phyloP scores from a whole-genome alignment of 306 rosid species.

The Castanea sativa region DNA sequence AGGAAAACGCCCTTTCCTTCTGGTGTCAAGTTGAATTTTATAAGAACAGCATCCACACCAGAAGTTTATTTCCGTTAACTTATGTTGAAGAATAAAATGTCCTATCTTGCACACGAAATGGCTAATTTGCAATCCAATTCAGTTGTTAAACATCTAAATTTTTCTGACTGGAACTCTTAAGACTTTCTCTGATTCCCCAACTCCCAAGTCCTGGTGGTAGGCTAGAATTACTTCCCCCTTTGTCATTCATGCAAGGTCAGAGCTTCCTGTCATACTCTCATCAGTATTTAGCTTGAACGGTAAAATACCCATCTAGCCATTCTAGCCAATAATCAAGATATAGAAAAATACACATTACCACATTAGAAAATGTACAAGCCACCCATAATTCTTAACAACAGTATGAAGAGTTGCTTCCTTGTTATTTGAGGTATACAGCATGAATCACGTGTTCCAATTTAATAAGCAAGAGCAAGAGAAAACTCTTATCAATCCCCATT shows the following conservation, averaged over 20 bases:
- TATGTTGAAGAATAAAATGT: background rate
- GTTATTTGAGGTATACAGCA: slow-evolving; percentile 11
- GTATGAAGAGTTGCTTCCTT: background rate
- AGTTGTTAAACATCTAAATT: background rate
- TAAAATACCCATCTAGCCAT: background rate
- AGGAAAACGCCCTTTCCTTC: background rate
- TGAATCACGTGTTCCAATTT: background rate
- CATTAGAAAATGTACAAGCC: background rate
- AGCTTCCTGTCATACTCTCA: background rate
- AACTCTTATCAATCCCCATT: background rate
- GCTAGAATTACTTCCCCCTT: background rate
- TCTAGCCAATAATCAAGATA: background rate
- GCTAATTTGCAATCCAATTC: background rate
- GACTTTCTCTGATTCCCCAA: background rate
- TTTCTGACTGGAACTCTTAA: background rate
- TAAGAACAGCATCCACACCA: background rate
- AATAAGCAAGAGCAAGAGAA: slow-evolving; percentile 3
- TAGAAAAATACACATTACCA: slow-evolving; percentile 14
- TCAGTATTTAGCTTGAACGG: background rate
- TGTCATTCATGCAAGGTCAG: background rate
- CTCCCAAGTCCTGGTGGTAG: background rate
- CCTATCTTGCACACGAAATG: background rate
- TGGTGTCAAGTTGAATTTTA: background rate
- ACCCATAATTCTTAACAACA: background rate
- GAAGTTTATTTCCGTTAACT: background rate